Conservation (phyloP, 805 yeast genomes). For the Hanseniaspora clermontiae region DNA sequence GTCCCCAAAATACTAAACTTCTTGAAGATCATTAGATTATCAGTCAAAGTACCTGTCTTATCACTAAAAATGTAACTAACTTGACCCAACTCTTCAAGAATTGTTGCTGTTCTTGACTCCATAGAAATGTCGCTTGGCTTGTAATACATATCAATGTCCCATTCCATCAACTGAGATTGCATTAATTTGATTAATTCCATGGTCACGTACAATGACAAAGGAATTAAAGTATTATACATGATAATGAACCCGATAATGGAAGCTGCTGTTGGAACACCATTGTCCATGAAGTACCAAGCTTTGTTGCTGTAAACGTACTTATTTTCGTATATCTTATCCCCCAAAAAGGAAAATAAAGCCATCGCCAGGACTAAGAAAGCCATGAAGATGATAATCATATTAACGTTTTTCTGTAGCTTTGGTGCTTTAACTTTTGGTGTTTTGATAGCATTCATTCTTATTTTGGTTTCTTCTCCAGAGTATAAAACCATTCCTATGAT, state of each 20-base stretch:
- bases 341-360: slow-evolving; percentile 73
- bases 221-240: slow-evolving; percentile 94
- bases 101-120: slow-evolving; percentile 88
- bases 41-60: slow-evolving; percentile 94
- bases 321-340: slow-evolving; percentile 44
- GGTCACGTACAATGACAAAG: slow-evolving; percentile 85
- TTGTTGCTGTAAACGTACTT: slow-evolving; percentile 28
- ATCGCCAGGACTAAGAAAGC: slow-evolving; percentile 64
- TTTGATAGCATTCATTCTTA: slow-evolving; percentile 84
- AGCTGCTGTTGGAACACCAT: slow-evolving; percentile 75
- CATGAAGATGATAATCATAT: slow-evolving; percentile 76
- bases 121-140: slow-evolving; percentile 75
- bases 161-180: slow-evolving; percentile 69
- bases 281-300: slow-evolving; percentile 62
- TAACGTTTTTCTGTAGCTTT: slow-evolving; percentile 70
- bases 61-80: slow-evolving; percentile 91
- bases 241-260: slow-evolving; percentile 91
- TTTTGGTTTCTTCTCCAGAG: slow-evolving; percentile 92
- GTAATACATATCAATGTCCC: slow-evolving; percentile 93
- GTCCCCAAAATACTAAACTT: slow-evolving; percentile 79
- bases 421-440: slow-evolving; percentile 91
- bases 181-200: slow-evolving; percentile 89
- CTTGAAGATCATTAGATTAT: slow-evolving; percentile 83
- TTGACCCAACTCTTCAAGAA: slow-evolving; percentile 92
- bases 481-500: slow-evolving; percentile 73